phyloP scores from a whole-genome alignment of 2,329 filamentous ascomycete genomes.

The Calonectria leucothoes region DNA sequence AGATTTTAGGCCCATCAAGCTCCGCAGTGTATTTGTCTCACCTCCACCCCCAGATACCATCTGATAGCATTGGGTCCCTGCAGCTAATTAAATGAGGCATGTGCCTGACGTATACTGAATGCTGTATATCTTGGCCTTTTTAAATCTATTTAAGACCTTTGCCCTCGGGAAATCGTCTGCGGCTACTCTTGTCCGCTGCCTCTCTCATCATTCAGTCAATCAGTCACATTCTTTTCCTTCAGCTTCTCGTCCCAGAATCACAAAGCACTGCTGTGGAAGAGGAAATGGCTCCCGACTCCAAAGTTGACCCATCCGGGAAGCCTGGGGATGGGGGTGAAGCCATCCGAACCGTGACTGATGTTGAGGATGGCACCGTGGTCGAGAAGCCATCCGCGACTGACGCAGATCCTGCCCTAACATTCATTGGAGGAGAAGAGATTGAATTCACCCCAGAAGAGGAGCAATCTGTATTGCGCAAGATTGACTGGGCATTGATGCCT shows the following conservation, averaged over 20 bases:
- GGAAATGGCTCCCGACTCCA: background rate
- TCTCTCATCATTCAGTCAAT: background rate
- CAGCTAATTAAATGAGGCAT: background rate
- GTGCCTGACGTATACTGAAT: too few relatives aligned
- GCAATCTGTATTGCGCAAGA: constrained; percentile 41
- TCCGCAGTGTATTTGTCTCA: background rate
- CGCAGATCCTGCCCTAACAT: constrained; percentile 9
- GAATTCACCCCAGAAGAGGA: constrained; percentile 31
- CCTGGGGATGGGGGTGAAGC: constrained; percentile 6
- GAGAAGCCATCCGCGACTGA: constrained; percentile 1
- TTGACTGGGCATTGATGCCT: constrained; percentile 45
- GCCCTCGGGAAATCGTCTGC: background rate
- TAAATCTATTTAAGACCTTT: background rate
- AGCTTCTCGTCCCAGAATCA: background rate
- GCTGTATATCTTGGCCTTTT: background rate
- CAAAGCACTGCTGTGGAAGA: background rate
- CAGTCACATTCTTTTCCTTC: background rate
- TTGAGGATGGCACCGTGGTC: constrained; percentile 11
- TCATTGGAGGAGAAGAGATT: constrained; percentile 14
- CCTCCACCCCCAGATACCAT: constrained; percentile 2
- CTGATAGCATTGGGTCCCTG: background rate
- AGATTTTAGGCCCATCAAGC: background rate
- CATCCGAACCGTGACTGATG: constrained; percentile 14
- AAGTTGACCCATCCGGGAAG: background rate
- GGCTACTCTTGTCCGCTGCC: background rate